Conservation (phyloP, 495 filamentous ascomycete species). For the Lasiosphaeriaceae sp. region DNA sequence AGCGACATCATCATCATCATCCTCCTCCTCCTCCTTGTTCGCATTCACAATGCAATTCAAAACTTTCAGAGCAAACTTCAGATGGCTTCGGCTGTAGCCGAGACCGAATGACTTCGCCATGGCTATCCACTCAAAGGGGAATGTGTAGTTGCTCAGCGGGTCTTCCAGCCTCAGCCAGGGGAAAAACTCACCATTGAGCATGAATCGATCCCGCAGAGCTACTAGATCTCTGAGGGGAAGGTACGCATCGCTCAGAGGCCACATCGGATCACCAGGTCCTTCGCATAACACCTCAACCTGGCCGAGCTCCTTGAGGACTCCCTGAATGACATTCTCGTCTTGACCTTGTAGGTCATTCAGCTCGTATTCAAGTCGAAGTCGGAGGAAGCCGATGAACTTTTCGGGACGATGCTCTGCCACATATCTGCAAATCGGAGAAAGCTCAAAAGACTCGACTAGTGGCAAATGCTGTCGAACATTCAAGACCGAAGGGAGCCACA, state of each 20-base stretch:
- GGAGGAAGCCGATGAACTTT: too few relatives aligned
- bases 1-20: too few relatives aligned
- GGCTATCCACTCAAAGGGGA: neutral
- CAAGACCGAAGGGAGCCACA: conserved; percentile 9
- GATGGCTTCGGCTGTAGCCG: neutral
- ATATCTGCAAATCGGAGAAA: conserved; percentile 24
- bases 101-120: neutral
- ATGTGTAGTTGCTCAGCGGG: neutral
- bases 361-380: too few relatives aligned
- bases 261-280: neutral
- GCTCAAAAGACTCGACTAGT: neutral
- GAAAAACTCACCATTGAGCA: conserved; percentile 8
- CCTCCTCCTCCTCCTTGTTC: neutral
- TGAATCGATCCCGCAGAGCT: neutral
- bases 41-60: neutral
- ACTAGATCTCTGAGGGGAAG: conserved; percentile 7
- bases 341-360: too few relatives aligned
- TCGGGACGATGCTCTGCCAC: conserved; percentile 25
- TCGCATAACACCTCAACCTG: neutral
- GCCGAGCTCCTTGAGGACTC: too few relatives aligned
- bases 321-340: too few relatives aligned
- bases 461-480: conserved; percentile 5
- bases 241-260: neutral
- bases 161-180: conserved; percentile 7
- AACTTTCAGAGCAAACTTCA: neutral